These are phyloP conservation scores for Mycena vitilis DNA, from an alignment of 768 basidiomycete species.

Conservation along the genomic window DNA sequence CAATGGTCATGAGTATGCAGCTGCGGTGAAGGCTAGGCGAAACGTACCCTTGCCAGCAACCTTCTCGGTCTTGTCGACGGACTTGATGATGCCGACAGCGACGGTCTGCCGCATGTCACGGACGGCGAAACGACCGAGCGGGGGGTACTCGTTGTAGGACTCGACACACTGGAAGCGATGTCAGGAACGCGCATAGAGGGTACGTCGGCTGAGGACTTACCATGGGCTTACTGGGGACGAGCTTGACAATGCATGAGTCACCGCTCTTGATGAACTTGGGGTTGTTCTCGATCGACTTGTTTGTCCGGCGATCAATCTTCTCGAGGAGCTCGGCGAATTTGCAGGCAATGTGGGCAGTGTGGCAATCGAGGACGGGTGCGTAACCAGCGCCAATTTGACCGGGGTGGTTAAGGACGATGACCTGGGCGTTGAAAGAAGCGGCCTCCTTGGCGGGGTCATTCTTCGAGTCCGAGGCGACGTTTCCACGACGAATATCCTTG, in stretches of 20 bases:
- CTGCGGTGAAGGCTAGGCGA: conserved; percentile 1
- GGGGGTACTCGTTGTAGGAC: conserved; percentile 97
- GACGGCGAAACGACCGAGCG: conserved; percentile 98
- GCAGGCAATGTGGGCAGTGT: conserved; percentile 99
- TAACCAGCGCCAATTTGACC: conserved; percentile 99
- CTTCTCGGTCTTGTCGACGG: conserved; percentile 95
- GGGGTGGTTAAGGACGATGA: conserved; percentile 99
- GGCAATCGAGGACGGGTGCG: conserved; percentile 99
- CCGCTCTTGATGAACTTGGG: conserved; percentile 99
- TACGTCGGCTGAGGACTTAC: conserved; percentile 43
- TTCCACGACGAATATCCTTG: conserved; percentile 99
- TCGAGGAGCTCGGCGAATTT: conserved; percentile 98
- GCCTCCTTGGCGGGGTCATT: conserved; percentile 99
- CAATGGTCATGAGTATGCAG: conserved; percentile 16
- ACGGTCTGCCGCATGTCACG: conserved; percentile 99
- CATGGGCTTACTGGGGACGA: conserved; percentile 96
- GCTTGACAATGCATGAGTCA: conserved; percentile 99
- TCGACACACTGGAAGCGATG: conserved; percentile 72
- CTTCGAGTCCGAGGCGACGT: conserved; percentile 99
- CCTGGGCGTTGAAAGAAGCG: conserved; percentile 99
- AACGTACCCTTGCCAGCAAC: conserved; percentile 83
- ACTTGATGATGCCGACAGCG: conserved; percentile 98
- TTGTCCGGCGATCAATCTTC: conserved; percentile 99
- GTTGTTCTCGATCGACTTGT: conserved; percentile 86
- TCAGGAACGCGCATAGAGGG: not conserved